Conservation (phyloP, 2,329 filamentous ascomycete species). For the Trematosphaeria pertusa region DNA sequence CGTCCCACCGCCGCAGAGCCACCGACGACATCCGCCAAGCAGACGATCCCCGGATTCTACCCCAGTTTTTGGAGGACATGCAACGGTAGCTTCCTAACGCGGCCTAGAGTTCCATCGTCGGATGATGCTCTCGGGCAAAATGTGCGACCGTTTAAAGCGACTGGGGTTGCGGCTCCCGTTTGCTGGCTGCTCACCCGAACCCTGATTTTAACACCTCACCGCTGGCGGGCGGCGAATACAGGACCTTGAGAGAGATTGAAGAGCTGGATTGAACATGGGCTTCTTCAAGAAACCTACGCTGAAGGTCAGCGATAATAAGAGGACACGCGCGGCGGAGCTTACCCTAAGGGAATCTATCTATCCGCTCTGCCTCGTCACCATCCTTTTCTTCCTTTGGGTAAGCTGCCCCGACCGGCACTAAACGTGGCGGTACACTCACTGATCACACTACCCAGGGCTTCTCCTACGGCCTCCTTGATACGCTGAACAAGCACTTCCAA, state of each 20-base stretch:
- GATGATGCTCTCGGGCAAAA: background rate
- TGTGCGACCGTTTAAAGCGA: too few relatives aligned
- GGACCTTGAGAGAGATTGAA: too few relatives aligned
- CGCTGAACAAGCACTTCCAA: slow-evolving; percentile 59
- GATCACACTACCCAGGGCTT: slow-evolving; percentile 55
- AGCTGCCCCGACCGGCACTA: slow-evolving; percentile 3
- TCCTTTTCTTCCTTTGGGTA: slow-evolving; percentile 71
- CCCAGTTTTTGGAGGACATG: too few relatives aligned
- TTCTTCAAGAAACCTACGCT: slow-evolving; percentile 41
- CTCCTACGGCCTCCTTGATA: slow-evolving; percentile 64
- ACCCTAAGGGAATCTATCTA: slow-evolving; percentile 71
- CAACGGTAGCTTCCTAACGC: slow-evolving; percentile 10
- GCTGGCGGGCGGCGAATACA: too few relatives aligned
- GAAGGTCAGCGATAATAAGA: slow-evolving; percentile 47
- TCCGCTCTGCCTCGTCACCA: slow-evolving; percentile 70
- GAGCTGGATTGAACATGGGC: too few relatives aligned
- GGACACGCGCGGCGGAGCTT: slow-evolving; percentile 66
- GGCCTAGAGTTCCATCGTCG: slow-evolving; percentile 5
- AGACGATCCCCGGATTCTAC: slow-evolving; percentile 15
- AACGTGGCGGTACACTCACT: background rate
- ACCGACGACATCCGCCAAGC: slow-evolving; percentile 3
- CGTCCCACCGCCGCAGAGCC: background rate
- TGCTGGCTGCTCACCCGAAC: too few relatives aligned
- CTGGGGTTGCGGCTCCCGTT: too few relatives aligned
- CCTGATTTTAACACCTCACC: too few relatives aligned